Percentiles rank a stretch among this genome's conserved stretches.
Evolutionary conservation across 1,139 yeast species (phyloP).

Genomic region (Magnusiomyces magnusii): DNA sequence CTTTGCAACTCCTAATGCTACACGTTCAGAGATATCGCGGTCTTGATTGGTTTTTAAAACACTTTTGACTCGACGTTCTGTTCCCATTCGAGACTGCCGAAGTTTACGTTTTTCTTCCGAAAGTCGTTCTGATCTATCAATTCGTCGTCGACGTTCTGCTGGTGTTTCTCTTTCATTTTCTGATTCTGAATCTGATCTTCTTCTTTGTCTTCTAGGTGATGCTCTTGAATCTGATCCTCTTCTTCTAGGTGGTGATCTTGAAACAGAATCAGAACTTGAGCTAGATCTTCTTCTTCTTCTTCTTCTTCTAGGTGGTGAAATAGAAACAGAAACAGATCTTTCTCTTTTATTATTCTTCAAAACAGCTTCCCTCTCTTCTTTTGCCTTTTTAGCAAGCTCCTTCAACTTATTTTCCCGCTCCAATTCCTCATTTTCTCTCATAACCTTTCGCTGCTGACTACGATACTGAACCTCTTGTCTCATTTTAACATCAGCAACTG

Average conservation of each 20-base stretch:
- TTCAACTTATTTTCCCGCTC: conserved; percentile 55
- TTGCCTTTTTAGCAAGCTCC: conserved; percentile 51
- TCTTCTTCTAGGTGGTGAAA: conserved; percentile 11
- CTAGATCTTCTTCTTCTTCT: neutral
- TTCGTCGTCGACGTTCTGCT: conserved; percentile 35
- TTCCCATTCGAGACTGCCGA: conserved; percentile 40
- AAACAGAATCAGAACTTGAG: neutral
- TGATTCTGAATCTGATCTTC: neutral
- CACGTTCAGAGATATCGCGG: conserved; percentile 49
- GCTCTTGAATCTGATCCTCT: neutral
- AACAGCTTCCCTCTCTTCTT: conserved; percentile 32
- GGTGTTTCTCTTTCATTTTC: conserved; percentile 12
- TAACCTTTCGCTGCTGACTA: conserved; percentile 47
- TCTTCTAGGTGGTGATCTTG: neutral
- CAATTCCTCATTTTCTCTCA: conserved; percentile 48
- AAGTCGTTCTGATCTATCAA: conserved; percentile 40
- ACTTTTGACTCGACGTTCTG: conserved; percentile 39
- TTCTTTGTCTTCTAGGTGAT: no score
- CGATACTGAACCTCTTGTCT: conserved; percentile 60
- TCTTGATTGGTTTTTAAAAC: conserved; percentile 42
- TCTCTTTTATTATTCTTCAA: neutral
- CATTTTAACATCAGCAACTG: conserved; percentile 65
- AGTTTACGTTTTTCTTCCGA: conserved; percentile 43
- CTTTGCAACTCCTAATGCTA: conserved; percentile 45
- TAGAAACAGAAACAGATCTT: conserved; percentile 9